Evolutionary conservation across 2,329 filamentous ascomycete genomes (phyloP).

Genomic region (Exophiala lecanii-corni): DNA sequence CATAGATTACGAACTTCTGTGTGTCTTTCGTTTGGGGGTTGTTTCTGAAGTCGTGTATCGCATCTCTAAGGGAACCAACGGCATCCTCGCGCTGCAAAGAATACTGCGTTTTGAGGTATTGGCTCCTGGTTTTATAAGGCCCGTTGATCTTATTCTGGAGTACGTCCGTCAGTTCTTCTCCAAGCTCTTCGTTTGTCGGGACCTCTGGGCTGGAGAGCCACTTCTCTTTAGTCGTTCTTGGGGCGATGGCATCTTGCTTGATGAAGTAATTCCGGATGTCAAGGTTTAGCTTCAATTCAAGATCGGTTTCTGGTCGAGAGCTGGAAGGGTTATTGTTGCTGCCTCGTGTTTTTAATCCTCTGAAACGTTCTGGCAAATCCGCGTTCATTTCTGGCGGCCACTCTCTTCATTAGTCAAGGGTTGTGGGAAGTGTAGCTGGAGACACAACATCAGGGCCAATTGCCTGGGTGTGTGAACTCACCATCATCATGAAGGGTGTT

Average conservation of each 20-base stretch:
- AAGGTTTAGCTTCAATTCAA: constrained; percentile 17
- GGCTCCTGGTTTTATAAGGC: constrained; percentile 56
- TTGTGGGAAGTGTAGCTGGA: too few species aligned
- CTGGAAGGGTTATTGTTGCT: neutral
- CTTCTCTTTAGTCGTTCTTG: constrained; percentile 28
- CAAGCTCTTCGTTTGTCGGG: constrained; percentile 38
- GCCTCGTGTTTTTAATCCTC: constrained; percentile 4
- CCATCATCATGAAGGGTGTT: constrained; percentile 47
- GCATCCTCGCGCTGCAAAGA: constrained; percentile 71
- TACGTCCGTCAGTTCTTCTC: constrained; percentile 33
- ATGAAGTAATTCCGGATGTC: constrained; percentile 24
- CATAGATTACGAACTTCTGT: constrained; percentile 60
- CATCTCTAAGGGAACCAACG: constrained; percentile 62
- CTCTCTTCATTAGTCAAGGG: too few species aligned
- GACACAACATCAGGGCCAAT: too few species aligned
- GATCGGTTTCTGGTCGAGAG: neutral
- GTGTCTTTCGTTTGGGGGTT: constrained; percentile 56
- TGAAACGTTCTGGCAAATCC: constrained; percentile 23
- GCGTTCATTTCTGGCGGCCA: constrained; percentile 22
- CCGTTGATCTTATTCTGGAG: constrained; percentile 51
- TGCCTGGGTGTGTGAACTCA: too few species aligned
- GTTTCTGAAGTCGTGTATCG: constrained; percentile 54
- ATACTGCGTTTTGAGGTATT: constrained; percentile 71
- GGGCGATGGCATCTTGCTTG: constrained; percentile 29
- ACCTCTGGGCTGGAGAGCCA: constrained; percentile 39